Conservation (phyloP, 345 rosid species). For the Clausena lansium region DNA sequence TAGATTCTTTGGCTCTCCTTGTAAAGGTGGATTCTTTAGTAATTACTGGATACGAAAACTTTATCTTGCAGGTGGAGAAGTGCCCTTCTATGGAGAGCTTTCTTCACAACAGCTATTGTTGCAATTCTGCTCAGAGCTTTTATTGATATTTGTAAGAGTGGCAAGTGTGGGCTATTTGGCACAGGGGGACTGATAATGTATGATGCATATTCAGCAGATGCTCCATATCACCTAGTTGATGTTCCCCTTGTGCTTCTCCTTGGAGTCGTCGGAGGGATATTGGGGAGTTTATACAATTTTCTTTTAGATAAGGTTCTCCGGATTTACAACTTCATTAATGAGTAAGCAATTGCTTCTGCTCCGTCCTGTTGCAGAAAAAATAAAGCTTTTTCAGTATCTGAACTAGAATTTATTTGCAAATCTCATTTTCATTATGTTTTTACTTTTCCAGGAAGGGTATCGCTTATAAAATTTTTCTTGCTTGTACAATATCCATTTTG, state of each 20-base stretch:
- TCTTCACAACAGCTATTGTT: conserved; percentile 86
- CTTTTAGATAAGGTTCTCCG: conserved; percentile 70
- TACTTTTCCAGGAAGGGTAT: conserved; percentile 59
- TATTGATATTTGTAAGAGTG: conserved; percentile 80
- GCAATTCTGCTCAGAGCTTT: conserved; percentile 83
- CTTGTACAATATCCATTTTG: conserved; percentile 66
- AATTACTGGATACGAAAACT: neutral
- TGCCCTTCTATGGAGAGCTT: conserved; percentile 86
- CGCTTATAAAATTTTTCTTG: conserved; percentile 53
- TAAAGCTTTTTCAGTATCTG: neutral
- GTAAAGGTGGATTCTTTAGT: neutral
- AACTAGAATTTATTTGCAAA: conserved; percentile 1
- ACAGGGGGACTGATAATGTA: conserved; percentile 90
- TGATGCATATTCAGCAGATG: conserved; percentile 66
- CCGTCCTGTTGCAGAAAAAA: neutral
- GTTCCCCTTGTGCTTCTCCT: conserved; percentile 77
- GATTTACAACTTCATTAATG: conserved; percentile 58
- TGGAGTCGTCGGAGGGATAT: conserved; percentile 79
- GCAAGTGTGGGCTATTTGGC: conserved; percentile 88
- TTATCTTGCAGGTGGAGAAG: conserved; percentile 76
- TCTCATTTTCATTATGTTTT: conserved; percentile 14
- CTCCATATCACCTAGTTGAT: conserved; percentile 72
- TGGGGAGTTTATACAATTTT: conserved; percentile 80
- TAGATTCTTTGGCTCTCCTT: neutral
- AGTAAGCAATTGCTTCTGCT: conserved; percentile 49